These are phyloP conservation scores for Verticillium isaacii DNA, from an alignment of 2,329 filamentous ascomycete genomes.

Conservation along the genomic window DNA sequence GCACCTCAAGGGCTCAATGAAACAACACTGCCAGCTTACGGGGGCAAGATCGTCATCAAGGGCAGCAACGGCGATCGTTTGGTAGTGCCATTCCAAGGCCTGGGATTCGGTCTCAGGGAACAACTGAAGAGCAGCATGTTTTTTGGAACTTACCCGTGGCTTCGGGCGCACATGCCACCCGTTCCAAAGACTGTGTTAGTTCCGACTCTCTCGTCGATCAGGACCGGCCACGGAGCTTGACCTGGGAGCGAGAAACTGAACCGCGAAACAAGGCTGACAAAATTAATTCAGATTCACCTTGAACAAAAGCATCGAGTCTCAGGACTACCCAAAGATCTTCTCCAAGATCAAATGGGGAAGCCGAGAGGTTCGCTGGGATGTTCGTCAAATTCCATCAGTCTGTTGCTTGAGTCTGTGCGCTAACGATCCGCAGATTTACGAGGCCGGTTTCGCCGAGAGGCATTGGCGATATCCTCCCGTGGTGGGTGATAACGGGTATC, in stretches of 20 bases:
- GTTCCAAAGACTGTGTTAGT: slow-evolving; percentile 9
- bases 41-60: slow-evolving; percentile 25
- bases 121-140: slow-evolving; percentile 9
- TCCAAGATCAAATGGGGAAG: slow-evolving; percentile 15
- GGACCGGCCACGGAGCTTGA: too few relatives aligned
- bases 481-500: slow-evolving; percentile 29
- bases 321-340: slow-evolving; percentile 15
- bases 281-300: neutral
- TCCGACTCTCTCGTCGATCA: neutral
- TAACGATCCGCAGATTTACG: slow-evolving; percentile 24
- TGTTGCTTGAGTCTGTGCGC: neutral
- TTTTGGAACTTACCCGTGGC: slow-evolving; percentile 8
- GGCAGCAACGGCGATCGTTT: slow-evolving; percentile 25
- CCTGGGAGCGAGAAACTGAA: neutral
- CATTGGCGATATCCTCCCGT: slow-evolving; percentile 37
- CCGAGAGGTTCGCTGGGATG: slow-evolving; percentile 17
- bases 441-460: slow-evolving; percentile 27
- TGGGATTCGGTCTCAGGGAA: slow-evolving; percentile 8
- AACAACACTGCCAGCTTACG: slow-evolving; percentile 24
- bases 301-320: slow-evolving; percentile 1
- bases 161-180: slow-evolving; percentile 3
- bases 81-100: slow-evolving; percentile 19
- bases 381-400: neutral
- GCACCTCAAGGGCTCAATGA: slow-evolving; percentile 17
- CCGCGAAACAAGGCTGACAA: too few relatives aligned